Percentiles rank a stretch among this genome's conserved stretches.
Evolutionary conservation across 2,329 filamentous ascomycete genomes (phyloP).

Genomic region (Beauveria bassiana): DNA sequence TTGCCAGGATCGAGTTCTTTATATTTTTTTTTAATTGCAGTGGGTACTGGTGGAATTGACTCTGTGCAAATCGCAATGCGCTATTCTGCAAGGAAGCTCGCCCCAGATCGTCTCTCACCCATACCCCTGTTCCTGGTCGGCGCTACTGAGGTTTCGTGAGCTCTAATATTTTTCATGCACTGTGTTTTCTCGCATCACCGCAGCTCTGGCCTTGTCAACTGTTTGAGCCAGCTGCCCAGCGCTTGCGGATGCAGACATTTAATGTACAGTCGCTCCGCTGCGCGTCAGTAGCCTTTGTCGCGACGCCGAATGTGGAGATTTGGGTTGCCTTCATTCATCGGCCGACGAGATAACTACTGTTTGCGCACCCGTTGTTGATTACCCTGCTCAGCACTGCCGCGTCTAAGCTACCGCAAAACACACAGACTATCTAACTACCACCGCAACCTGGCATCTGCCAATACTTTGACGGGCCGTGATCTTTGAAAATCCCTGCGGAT

Average conservation of each 20-base stretch:
- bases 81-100: neutral
- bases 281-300: neutral
- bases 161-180: neutral
- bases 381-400: neutral
- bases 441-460: neutral
- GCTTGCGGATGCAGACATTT: neutral
- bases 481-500: neutral
- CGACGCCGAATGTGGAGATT: neutral
- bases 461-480: neutral
- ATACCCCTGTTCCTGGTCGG: neutral
- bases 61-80: slow-evolving; percentile 9
- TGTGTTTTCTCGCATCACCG: neutral
- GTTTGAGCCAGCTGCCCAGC: neutral
- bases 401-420: neutral
- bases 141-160: neutral
- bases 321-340: neutral
- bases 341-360: neutral
- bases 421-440: neutral
- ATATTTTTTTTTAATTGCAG: slow-evolving; percentile 6
- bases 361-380: neutral
- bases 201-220: neutral
- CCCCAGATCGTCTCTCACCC: neutral
- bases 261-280: neutral
- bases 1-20: neutral
- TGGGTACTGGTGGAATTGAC: slow-evolving; percentile 8